Conservation (phyloP, 495 filamentous ascomycete genomes). For the Trichoderma reesei region DNA sequence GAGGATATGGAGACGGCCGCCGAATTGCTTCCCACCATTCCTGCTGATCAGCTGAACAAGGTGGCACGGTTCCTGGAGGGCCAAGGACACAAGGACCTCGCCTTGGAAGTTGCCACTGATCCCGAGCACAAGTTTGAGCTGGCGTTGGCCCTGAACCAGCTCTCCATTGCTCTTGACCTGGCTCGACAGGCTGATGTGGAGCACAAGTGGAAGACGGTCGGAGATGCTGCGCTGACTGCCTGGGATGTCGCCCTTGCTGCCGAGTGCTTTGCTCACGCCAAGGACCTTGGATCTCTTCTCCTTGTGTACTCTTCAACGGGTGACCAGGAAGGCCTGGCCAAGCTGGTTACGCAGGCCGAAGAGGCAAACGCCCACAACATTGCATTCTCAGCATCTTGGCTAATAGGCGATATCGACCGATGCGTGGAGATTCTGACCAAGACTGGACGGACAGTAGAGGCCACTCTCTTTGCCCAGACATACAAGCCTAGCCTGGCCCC, state of each 20-base stretch:
- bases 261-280: conserved; percentile 84
- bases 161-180: conserved; percentile 77
- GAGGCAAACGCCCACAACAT: conserved; percentile 77
- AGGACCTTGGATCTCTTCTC: conserved; percentile 80
- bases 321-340: conserved; percentile 60
- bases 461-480: conserved; percentile 84
- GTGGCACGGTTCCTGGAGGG: conserved; percentile 97
- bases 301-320: conserved; percentile 76
- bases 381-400: conserved; percentile 84
- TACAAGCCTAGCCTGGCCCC: conserved; percentile 76
- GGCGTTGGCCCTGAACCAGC: conserved; percentile 70
- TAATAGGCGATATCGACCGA: conserved; percentile 68
- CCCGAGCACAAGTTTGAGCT: conserved; percentile 95
- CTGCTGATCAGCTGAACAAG: conserved; percentile 87
- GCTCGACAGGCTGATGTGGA: conserved; percentile 75
- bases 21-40: conserved; percentile 73
- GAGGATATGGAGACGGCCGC: conserved; percentile 90
- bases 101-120: conserved; percentile 92
- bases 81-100: conserved; percentile 90
- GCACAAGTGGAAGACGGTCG: conserved; percentile 95
- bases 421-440: conserved; percentile 72
- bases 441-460: conserved; percentile 72
- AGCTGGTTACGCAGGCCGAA: conserved; percentile 63
- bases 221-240: conserved; percentile 74
- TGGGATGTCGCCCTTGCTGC: conserved; percentile 86